phyloP scores from a whole-genome alignment of 108 stramenopile species.

The Phaeodactylum tricornutum region DNA sequence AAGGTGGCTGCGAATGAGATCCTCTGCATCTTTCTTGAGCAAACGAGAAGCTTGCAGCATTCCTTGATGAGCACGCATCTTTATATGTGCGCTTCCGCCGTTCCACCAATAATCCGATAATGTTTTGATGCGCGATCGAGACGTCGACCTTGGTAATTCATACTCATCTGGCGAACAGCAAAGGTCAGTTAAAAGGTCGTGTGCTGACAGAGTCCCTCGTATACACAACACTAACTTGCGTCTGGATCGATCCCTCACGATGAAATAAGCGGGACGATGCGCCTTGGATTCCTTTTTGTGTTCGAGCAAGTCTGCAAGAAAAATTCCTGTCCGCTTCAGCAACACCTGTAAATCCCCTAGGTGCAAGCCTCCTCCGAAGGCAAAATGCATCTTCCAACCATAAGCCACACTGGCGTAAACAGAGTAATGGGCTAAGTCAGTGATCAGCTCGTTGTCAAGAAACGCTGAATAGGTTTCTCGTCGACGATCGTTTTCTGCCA shows the following conservation, averaged over 20 bases:
- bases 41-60: slow-evolving; percentile 53
- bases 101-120: too few relatives aligned
- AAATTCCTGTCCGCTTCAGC: slow-evolving; percentile 32
- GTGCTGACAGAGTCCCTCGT: slow-evolving; percentile 53
- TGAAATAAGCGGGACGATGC: slow-evolving; percentile 26
- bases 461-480: not conserved
- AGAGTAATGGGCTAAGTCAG: slow-evolving; percentile 47
- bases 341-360: slow-evolving; percentile 34
- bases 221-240: slow-evolving; percentile 43
- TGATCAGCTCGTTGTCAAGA: slow-evolving; percentile 24
- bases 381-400: slow-evolving; percentile 55
- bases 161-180: slow-evolving; percentile 43
- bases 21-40: slow-evolving; percentile 28
- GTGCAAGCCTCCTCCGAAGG: slow-evolving; percentile 35
- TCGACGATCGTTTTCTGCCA: not conserved
- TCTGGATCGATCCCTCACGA: slow-evolving; percentile 33
- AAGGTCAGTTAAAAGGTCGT: slow-evolving; percentile 64
- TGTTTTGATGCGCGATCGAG: not conserved
- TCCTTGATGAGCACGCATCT: slow-evolving; percentile 47
- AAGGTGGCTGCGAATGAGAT: slow-evolving; percentile 35
- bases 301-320: slow-evolving; percentile 24
- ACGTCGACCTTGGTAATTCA: too few relatives aligned
- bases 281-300: too few relatives aligned
- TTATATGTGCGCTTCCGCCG: slow-evolving; percentile 19
- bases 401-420: slow-evolving; percentile 54